Base-by-base conservation (phyloP, 2,329 filamentous ascomycete species). In the Orbilia ellipsospora region DNA sequence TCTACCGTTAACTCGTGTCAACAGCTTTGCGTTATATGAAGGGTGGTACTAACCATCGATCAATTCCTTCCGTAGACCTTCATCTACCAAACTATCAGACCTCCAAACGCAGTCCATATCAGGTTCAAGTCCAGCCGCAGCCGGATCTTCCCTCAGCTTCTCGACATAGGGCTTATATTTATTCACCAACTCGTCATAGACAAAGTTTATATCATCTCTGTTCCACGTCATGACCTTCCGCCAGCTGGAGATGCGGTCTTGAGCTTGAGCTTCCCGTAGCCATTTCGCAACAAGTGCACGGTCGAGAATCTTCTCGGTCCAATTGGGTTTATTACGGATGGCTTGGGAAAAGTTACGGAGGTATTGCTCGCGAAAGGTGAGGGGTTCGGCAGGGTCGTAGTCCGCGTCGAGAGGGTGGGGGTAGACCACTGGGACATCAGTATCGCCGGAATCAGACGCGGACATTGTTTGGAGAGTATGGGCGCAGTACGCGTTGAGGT, bases 91-190 rank as follows among this genome's bases (percentile, higher is more conserved):
- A 23, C 23, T 44, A 51, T 77, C 73, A 6, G 45, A 48, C 28
- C 73, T 56, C 73, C 73, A 77, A 0, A 77, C 73, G 26, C 45
- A 61, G 65, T 77, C 74, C 42, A 78, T 75, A 51, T 73, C 67
- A 26, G 73, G 73, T 48, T 75, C 59, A 5, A 77, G 48, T 6
- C 62, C 63, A 28, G 57, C 60, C 3, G 40, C n/a, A 15, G 57
- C 50, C 28, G 28, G 44, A 31, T 73, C 65, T 57, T 68, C 26
- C 13, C 40, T 60, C 15, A 54, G 18, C 40, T 61, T 48, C 3
- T 63, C 60, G 16, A 69, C 74, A 57, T 63, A 74, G 0, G 26
- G 50, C 28, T 61, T 62, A 45, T 77, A 78, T 15, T 20, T 51
- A 16, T 75, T 68, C 16, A 55, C 16, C 31, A 78, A 42, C 61